Evolutionary conservation across 768 basidiomycete genomes (phyloP).

Genomic region (Dioszegia hungarica): DNA sequence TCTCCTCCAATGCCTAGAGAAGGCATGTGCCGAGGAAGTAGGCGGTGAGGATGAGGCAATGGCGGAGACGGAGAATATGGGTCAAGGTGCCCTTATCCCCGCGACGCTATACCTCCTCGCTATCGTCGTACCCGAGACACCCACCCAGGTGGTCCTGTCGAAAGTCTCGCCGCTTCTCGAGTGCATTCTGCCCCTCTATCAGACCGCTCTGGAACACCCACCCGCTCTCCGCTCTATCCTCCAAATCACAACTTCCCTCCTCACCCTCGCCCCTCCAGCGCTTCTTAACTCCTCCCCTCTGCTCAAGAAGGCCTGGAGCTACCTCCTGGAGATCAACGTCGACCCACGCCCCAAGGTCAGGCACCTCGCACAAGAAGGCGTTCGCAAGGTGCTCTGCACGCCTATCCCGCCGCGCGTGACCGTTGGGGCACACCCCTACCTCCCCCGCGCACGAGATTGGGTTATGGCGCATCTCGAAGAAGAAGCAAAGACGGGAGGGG

Average conservation of each 20-base stretch:
- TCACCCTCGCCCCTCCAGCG: constrained; percentile 65
- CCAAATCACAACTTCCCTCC: constrained; percentile 64
- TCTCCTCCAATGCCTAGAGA: constrained; percentile 41
- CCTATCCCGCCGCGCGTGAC: constrained; percentile 68
- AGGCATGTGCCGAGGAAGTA: constrained; percentile 35
- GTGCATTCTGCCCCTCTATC: constrained; percentile 74
- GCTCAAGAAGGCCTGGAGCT: constrained; percentile 76
- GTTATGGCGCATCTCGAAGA: constrained; percentile 63
- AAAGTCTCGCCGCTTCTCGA: constrained; percentile 67
- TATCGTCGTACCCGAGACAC: constrained; percentile 69
- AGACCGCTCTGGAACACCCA: constrained; percentile 62
- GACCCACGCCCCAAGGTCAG: constrained; percentile 93
- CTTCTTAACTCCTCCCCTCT: constrained; percentile 59
- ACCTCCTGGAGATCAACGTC: constrained; percentile 72
- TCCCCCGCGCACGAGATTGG: constrained; percentile 76
- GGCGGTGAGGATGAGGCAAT: constrained; percentile 51
- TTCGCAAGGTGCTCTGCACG: constrained; percentile 67
- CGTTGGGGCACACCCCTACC: constrained; percentile 71
- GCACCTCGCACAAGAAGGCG: constrained; percentile 78
- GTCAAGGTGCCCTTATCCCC: constrained; percentile 71
- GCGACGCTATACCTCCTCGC: constrained; percentile 80
- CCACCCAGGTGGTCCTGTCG: constrained; percentile 71
- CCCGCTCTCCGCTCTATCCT: constrained; percentile 72
- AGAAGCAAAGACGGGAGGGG: constrained; percentile 54
- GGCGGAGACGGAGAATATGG: constrained; percentile 44